A percentile compares a stretch with the other conserved stretches of the same genome.
Evolutionary conservation across 176 grass and related monocot genomes (phyloP).

Genomic region (Canna indica): DNA sequence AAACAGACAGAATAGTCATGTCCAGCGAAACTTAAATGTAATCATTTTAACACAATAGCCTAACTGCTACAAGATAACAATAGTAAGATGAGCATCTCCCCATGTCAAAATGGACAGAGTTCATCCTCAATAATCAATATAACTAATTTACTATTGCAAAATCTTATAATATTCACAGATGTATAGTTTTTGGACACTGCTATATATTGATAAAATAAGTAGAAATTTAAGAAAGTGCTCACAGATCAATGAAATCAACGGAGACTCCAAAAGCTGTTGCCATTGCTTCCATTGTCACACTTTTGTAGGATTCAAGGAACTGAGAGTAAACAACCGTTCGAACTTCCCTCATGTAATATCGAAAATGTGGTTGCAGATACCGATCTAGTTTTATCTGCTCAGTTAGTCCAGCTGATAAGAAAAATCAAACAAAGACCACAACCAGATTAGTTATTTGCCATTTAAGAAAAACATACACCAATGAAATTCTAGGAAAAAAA

Average conservation of each 20-base stretch:
- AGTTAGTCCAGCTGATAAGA: constrained; percentile 69
- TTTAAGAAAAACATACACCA: background rate
- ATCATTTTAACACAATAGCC: background rate
- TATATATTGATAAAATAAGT: background rate
- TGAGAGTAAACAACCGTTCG: constrained; percentile 88
- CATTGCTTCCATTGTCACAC: constrained; percentile 98
- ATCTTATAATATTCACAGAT: too few relatives aligned
- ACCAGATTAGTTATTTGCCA: constrained; percentile 4
- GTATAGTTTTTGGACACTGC: too few relatives aligned
- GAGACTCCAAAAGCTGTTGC: constrained; percentile 84
- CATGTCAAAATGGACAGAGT: too few relatives aligned
- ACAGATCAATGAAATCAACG: constrained; percentile 93
- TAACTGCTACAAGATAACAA: too few relatives aligned
- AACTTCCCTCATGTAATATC: constrained; percentile 93
- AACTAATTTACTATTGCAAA: too few relatives aligned
- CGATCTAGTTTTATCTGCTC: constrained; percentile 88
- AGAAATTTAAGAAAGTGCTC: constrained; percentile 21
- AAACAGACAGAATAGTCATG: background rate
- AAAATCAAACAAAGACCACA: background rate
- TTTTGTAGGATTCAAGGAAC: constrained; percentile 95
- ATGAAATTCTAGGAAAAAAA: background rate
- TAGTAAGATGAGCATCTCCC: too few relatives aligned
- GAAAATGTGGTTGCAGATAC: constrained; percentile 86
- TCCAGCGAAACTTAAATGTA: background rate
- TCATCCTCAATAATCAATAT: too few relatives aligned